These are phyloP conservation scores for Chaetomium strumarium DNA, from an alignment of 2,329 filamentous ascomycete genomes.

Conservation along the genomic window DNA sequence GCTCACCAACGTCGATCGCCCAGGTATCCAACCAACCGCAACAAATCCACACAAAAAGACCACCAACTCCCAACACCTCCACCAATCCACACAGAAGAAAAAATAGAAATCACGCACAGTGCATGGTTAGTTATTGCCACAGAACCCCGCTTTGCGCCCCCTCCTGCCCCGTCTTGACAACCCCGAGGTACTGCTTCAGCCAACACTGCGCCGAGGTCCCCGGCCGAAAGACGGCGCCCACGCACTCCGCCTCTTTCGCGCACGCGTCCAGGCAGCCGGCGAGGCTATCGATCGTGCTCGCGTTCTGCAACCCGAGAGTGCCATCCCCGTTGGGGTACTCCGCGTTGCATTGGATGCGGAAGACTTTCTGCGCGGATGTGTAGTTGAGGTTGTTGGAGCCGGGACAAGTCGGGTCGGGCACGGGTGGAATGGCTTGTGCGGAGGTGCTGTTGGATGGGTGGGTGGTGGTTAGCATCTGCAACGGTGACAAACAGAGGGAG, in stretches of 20 bases:
- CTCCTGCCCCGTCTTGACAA: background rate
- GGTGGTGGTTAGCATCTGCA: background rate
- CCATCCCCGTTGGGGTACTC: conserved; percentile 16
- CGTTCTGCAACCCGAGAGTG: background rate
- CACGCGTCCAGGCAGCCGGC: conserved; percentile 17
- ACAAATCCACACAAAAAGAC: too few species aligned
- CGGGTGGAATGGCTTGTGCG: background rate
- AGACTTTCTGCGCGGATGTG: conserved; percentile 7
- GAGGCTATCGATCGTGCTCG: background rate
- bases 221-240: conserved; percentile 13
- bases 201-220: conserved; percentile 10
- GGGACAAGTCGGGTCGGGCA: conserved; percentile 8
- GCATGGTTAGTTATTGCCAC: conserved; percentile 8
- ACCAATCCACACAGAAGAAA: too few species aligned
- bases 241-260: conserved; percentile 12
- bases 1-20: too few species aligned
- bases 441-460: too few species aligned
- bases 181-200: conserved; percentile 18
- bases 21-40: too few species aligned
- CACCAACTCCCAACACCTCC: too few species aligned
- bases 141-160: conserved; percentile 14
- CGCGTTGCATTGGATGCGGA: conserved; percentile 11
- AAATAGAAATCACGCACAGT: too few species aligned
- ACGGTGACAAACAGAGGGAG: too few species aligned
- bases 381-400: conserved; percentile 11